phyloP scores from a whole-genome alignment of 129 eudicot genomes.

The Rutidosis leptorrhynchoides region DNA sequence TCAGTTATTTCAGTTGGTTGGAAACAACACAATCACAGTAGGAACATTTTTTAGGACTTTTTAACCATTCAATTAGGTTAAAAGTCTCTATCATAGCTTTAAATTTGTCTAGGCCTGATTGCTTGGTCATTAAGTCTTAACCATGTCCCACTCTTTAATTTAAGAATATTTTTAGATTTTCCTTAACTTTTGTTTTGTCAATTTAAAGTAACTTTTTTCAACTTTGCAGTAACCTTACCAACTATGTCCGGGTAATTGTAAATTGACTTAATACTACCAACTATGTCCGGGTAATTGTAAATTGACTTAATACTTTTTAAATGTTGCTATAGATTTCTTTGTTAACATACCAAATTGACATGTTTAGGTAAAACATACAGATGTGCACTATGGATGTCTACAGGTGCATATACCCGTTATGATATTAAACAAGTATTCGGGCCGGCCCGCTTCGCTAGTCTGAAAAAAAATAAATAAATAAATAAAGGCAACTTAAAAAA shows the following conservation, averaged over 20 bases:
- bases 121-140: neutral
- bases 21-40: neutral
- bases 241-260: too few species aligned
- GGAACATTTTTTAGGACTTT: neutral
- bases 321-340: neutral
- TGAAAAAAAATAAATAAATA: too few species aligned
- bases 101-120: too few species aligned
- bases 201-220: too few species aligned
- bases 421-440: too few species aligned
- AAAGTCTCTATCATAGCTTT: too few species aligned
- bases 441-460: too few species aligned
- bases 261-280: too few species aligned
- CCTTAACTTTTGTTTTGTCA: too few species aligned
- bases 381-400: neutral
- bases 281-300: neutral
- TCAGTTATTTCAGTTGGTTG: neutral
- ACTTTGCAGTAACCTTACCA: too few species aligned
- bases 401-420: neutral
- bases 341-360: neutral
- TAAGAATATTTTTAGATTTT: neutral
- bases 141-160: neutral
- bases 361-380: constrained; percentile 6
- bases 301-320: neutral
- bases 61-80: too few species aligned
- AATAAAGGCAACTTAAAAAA: too few species aligned